Conservation (phyloP, 352 stramenopile species). For the Albugo laibachii region DNA sequence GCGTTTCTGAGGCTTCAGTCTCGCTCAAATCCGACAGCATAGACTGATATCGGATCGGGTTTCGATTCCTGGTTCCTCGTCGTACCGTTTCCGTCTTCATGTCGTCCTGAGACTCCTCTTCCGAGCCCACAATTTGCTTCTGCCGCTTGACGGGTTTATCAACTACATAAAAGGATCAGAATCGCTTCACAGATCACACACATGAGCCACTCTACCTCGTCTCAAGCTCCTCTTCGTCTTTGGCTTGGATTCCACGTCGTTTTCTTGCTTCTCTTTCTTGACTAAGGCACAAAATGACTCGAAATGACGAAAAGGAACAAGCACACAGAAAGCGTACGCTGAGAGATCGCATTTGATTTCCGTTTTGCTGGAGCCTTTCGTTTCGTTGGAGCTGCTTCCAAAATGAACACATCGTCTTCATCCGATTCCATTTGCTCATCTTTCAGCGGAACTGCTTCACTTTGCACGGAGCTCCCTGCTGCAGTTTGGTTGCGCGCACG, state of each 20-base stretch:
- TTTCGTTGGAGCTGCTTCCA: slow-evolving; percentile 14
- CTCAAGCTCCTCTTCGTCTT: background rate
- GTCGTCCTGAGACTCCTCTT: too few species aligned
- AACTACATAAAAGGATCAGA: too few species aligned
- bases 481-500: too few species aligned
- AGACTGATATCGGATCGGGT: too few species aligned
- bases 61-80: too few species aligned
- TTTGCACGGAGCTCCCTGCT: slow-evolving; percentile 4
- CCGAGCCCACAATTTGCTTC: too few species aligned
- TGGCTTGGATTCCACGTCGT: background rate
- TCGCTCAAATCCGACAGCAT: too few species aligned
- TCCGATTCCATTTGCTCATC: slow-evolving; percentile 32
- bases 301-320: background rate
- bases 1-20: too few species aligned
- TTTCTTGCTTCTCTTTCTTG: slow-evolving; percentile 17
- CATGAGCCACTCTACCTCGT: background rate
- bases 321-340: background rate
- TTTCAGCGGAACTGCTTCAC: slow-evolving; percentile 6
- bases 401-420: slow-evolving; percentile 50
- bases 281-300: slow-evolving; percentile 6
- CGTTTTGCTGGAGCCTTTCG: slow-evolving; percentile 21
- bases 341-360: background rate
- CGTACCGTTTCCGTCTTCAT: too few species aligned
- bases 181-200: too few species aligned
- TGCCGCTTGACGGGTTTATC: too few species aligned